Evolutionary conservation across 192 early-diverging fungal genomes (phyloP).

Genomic region (Coemansia sp.): DNA sequence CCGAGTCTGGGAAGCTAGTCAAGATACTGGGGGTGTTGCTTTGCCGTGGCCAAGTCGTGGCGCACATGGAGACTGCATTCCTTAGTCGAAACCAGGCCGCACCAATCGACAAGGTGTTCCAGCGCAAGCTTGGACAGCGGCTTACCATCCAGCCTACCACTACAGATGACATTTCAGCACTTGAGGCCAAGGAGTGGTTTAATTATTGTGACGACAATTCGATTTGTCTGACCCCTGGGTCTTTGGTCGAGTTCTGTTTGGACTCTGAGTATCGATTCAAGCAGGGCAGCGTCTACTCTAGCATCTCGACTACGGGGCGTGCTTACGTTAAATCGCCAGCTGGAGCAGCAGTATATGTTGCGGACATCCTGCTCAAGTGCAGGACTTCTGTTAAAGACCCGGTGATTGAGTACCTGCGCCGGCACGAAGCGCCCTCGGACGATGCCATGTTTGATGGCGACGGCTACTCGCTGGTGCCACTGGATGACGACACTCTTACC

Average conservation of each 20-base stretch:
- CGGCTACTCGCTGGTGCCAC: conserved; percentile 34
- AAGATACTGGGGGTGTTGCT: neutral
- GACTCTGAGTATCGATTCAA: conserved; percentile 64
- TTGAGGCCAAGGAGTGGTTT: conserved; percentile 84
- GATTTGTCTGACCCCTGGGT: conserved; percentile 46
- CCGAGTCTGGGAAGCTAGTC: conserved; percentile 74
- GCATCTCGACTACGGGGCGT: conserved; percentile 66
- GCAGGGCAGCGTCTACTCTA: conserved; percentile 55
- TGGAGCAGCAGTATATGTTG: conserved; percentile 67
- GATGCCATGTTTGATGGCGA: conserved; percentile 64
- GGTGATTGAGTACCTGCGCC: conserved; percentile 74
- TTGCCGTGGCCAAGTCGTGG: conserved; percentile 56
- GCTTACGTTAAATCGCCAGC: conserved; percentile 52
- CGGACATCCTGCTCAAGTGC: conserved; percentile 66
- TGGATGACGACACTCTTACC: neutral
- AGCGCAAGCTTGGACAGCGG: conserved; percentile 58
- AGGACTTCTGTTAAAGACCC: conserved; percentile 66
- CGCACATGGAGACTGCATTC: conserved; percentile 71
- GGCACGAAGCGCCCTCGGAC: conserved; percentile 65
- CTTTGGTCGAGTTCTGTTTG: conserved; percentile 74
- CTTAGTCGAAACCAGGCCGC: conserved; percentile 62
- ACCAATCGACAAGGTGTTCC: conserved; percentile 67
- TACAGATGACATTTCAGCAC: conserved; percentile 67
- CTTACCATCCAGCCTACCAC: conserved; percentile 61
- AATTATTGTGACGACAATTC: conserved; percentile 8